These are phyloP conservation scores for Gonium pectorale DNA, from an alignment of 139 green algal species.

Conservation along the genomic window DNA sequence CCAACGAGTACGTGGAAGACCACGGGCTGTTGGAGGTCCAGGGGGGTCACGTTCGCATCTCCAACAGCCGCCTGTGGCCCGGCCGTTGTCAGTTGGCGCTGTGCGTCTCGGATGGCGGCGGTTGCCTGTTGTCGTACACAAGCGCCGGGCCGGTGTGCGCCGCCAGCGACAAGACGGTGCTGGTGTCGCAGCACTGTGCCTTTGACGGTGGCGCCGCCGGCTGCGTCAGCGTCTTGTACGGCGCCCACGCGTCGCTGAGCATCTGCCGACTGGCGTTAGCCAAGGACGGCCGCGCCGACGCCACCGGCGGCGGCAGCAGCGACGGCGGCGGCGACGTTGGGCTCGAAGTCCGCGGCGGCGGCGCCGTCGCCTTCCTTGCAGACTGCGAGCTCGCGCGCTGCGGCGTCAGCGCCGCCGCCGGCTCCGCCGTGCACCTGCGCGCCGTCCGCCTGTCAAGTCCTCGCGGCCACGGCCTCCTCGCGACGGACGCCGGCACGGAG, in stretches of 20 bases:
- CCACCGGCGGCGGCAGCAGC: neutral
- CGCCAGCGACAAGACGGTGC: neutral
- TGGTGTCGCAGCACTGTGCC: neutral
- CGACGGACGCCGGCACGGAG: neutral
- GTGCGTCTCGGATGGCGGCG: slow-evolving; percentile 19
- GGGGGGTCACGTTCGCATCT: slow-evolving; percentile 22
- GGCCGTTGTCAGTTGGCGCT: slow-evolving; percentile 28
- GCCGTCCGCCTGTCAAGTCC: neutral
- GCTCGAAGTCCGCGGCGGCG: neutral
- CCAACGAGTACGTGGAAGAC: slow-evolving; percentile 17
- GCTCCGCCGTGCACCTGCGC: neutral
- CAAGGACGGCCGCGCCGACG: neutral
- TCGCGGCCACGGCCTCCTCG: neutral
- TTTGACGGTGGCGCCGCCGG: slow-evolving; percentile 13
- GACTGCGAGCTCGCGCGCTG: slow-evolving; percentile 3
- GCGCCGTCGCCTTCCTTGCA: neutral
- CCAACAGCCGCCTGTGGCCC: slow-evolving; percentile 18
- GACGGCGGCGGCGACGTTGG: neutral
- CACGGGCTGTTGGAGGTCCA: slow-evolving; percentile 31
- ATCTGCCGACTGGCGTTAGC: neutral
- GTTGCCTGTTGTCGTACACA: neutral
- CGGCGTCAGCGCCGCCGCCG: neutral
- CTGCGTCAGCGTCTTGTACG: slow-evolving; percentile 20
- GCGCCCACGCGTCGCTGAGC: neutral
- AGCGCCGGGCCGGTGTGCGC: neutral